Evolutionary conservation across 352 stramenopile species (phyloP).

Genomic region (Aphanomyces stellatus): DNA sequence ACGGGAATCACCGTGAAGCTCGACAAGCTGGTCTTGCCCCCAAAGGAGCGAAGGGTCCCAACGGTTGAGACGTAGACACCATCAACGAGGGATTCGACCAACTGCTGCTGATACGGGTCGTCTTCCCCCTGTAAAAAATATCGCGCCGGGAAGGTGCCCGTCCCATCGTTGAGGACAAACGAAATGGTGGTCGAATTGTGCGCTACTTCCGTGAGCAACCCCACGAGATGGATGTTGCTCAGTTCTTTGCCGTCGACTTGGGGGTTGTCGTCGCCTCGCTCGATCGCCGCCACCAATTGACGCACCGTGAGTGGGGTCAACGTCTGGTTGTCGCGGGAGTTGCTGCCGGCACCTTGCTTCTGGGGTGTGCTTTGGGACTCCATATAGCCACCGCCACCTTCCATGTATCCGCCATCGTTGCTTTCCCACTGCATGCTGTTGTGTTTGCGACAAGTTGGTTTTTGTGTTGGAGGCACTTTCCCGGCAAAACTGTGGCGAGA

Average conservation of each 20-base stretch:
- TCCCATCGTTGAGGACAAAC: slow-evolving; percentile 93
- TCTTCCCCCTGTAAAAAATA: slow-evolving; percentile 87
- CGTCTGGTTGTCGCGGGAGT: slow-evolving; percentile 63
- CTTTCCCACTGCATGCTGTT: slow-evolving; percentile 17
- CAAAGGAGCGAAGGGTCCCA: slow-evolving; percentile 88
- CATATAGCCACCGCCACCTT: slow-evolving; percentile 17
- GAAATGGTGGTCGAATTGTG: slow-evolving; percentile 86
- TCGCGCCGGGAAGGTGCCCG: slow-evolving; percentile 86
- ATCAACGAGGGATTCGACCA: slow-evolving; percentile 27
- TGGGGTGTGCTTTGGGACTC: slow-evolving; percentile 16
- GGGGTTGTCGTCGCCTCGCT: slow-evolving; percentile 54
- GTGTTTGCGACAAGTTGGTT: background rate
- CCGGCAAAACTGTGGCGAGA: background rate
- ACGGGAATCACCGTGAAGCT: slow-evolving; percentile 83
- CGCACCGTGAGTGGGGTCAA: slow-evolving; percentile 88
- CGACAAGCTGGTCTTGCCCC: slow-evolving; percentile 80
- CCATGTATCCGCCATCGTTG: slow-evolving; percentile 20
- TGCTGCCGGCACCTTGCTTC: slow-evolving; percentile 26
- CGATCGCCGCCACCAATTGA: slow-evolving; percentile 54
- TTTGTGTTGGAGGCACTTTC: background rate
- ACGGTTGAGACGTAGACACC: slow-evolving; percentile 86
- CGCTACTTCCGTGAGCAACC: slow-evolving; percentile 63
- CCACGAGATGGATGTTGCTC: slow-evolving; percentile 85
- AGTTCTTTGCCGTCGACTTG: slow-evolving; percentile 86
- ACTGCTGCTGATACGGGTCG: slow-evolving; percentile 49